phyloP scores from a whole-genome alignment of 805 yeast genomes.

The Kuraishia hungarica region DNA sequence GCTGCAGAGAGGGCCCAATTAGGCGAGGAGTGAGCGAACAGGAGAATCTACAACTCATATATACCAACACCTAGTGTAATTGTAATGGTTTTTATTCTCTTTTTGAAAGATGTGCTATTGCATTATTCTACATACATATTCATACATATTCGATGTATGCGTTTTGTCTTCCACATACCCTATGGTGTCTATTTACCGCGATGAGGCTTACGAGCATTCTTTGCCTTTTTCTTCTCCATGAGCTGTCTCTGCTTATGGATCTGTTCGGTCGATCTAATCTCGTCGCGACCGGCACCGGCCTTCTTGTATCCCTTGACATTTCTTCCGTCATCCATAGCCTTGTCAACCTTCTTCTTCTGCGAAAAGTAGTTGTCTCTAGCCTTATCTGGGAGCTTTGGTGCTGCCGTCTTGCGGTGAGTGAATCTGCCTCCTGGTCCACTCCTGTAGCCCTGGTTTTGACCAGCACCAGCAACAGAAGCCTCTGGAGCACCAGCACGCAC shows the following conservation, averaged over 20 bases:
- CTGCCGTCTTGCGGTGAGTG: slow-evolving; percentile 64
- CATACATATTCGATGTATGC: background rate
- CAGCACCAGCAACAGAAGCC: slow-evolving; percentile 13
- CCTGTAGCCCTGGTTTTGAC: slow-evolving; percentile 19
- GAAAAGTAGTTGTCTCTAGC: slow-evolving; percentile 76
- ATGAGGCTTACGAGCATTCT: slow-evolving; percentile 45
- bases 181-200: background rate
- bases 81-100: too few relatives aligned
- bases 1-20: too few relatives aligned
- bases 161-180: background rate
- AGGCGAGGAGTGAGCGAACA: too few relatives aligned
- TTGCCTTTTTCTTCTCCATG: slow-evolving; percentile 67
- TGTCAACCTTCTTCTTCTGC: slow-evolving; percentile 75
- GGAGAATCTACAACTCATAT: too few relatives aligned
- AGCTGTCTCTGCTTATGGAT: slow-evolving; percentile 69
- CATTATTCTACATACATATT: too few relatives aligned
- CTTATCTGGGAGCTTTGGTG: slow-evolving; percentile 90
- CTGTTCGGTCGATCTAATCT: slow-evolving; percentile 60
- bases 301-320: slow-evolving; percentile 58
- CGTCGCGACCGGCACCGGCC: slow-evolving; percentile 38
- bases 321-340: slow-evolving; percentile 71
- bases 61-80: too few relatives aligned
- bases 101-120: too few relatives aligned
- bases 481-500: slow-evolving; percentile 48
- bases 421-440: slow-evolving; percentile 38